These are phyloP conservation scores for Penicillium sp. DNA, from an alignment of 2,329 filamentous ascomycete species.

Conservation along the genomic window DNA sequence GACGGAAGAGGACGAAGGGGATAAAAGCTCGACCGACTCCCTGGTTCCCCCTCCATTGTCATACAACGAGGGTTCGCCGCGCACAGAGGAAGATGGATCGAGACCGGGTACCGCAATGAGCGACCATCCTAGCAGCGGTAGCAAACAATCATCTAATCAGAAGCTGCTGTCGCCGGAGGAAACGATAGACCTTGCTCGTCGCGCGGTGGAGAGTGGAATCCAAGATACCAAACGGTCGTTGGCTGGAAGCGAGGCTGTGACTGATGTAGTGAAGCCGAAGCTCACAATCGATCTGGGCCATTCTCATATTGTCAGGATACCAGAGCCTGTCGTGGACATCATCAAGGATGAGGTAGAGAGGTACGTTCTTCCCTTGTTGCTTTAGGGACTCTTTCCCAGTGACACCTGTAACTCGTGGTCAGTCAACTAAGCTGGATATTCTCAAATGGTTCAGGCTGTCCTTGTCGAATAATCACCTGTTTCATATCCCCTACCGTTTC, in stretches of 20 bases:
- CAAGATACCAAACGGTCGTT: constrained; percentile 51
- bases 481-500: constrained; percentile 51
- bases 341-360: constrained; percentile 57
- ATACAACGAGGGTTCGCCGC: constrained; percentile 29
- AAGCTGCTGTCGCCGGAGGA: constrained; percentile 45
- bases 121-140: constrained; percentile 21
- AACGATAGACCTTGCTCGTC: constrained; percentile 47
- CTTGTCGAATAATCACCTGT: constrained; percentile 54
- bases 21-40: constrained; percentile 31
- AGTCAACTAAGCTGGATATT: constrained; percentile 14
- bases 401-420: neutral
- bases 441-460: constrained; percentile 42
- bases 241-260: constrained; percentile 48
- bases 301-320: constrained; percentile 51
- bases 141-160: constrained; percentile 25
- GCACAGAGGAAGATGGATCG: constrained; percentile 31
- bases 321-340: constrained; percentile 52
- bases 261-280: constrained; percentile 50
- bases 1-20: constrained; percentile 35
- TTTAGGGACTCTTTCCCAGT: neutral
- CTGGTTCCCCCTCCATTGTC: constrained; percentile 27
- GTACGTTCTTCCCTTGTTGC: constrained; percentile 31
- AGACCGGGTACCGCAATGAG: constrained; percentile 29
- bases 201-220: constrained; percentile 49
- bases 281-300: constrained; percentile 55